Evolutionary conservation across 192 early-diverging fungal genomes (phyloP).

Genomic region (Dispira simplex): DNA sequence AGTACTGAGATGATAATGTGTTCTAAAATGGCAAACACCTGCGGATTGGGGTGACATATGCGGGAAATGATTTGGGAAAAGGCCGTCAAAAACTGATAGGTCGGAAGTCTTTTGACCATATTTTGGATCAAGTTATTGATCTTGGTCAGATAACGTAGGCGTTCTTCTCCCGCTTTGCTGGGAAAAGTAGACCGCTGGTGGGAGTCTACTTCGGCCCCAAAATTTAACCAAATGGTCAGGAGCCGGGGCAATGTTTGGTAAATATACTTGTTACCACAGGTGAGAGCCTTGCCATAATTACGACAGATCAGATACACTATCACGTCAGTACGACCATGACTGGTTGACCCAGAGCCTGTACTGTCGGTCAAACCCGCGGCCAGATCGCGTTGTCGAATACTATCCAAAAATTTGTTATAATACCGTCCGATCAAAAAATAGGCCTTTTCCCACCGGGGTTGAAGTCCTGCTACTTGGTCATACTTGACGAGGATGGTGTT

Average conservation of each 20-base stretch:
- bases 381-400: slow-evolving; percentile 4
- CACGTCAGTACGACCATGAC: slow-evolving; percentile 11
- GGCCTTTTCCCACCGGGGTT: slow-evolving; percentile 48
- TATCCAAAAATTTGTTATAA: slow-evolving; percentile 35
- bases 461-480: slow-evolving; percentile 9
- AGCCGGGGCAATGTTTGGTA: slow-evolving; percentile 75
- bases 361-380: neutral
- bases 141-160: slow-evolving; percentile 18
- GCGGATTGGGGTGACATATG: slow-evolving; percentile 55
- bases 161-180: slow-evolving; percentile 22
- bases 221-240: slow-evolving; percentile 72
- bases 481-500: slow-evolving; percentile 1
- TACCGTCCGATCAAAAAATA: slow-evolving; percentile 43
- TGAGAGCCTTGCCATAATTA: slow-evolving; percentile 29
- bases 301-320: slow-evolving; percentile 12
- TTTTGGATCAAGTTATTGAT: slow-evolving; percentile 34
- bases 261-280: slow-evolving; percentile 56
- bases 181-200: slow-evolving; percentile 19
- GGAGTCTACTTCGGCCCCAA: slow-evolving; percentile 27
- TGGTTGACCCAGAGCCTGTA: slow-evolving; percentile 11
- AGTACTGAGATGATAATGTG: slow-evolving; percentile 53
- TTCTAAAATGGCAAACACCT: slow-evolving; percentile 51
- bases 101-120: slow-evolving; percentile 38
- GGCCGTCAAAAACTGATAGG: slow-evolving; percentile 59
- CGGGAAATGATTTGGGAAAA: slow-evolving; percentile 79